Percentiles rank a stretch among this genome's conserved stretches.
These are phyloP conservation scores for Rosa chinensis DNA, from an alignment of 306 rosid species.

Conservation along the genomic window DNA sequence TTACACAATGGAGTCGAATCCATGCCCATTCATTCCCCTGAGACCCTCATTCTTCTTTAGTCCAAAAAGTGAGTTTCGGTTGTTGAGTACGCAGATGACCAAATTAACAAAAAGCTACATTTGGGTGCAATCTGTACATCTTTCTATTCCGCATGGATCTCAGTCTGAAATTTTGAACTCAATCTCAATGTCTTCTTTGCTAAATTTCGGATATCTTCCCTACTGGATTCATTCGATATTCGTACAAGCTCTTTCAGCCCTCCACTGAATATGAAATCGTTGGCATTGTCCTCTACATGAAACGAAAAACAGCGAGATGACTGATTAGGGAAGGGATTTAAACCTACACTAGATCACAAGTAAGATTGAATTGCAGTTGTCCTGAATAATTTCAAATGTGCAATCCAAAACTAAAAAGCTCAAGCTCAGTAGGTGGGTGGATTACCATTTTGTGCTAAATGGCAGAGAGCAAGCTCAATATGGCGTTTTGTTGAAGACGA, in stretches of 20 bases:
- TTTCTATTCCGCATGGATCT: conserved; percentile 27
- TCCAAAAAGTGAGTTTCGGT: neutral
- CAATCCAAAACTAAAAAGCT: neutral
- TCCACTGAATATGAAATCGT: conserved; percentile 44
- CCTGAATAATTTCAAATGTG: neutral
- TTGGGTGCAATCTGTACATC: neutral
- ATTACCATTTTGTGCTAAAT: conserved; percentile 72
- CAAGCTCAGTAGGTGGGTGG: neutral
- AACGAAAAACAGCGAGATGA: neutral
- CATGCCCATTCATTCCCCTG: neutral
- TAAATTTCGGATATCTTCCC: conserved; percentile 62
- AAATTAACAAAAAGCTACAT: neutral
- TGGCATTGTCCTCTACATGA: conserved; percentile 50
- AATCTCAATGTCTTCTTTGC: conserved; percentile 51
- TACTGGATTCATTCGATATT: conserved; percentile 48
- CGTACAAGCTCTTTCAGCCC: conserved; percentile 51
- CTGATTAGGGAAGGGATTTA: neutral
- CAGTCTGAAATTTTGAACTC: conserved; percentile 36
- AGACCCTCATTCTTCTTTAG: neutral
- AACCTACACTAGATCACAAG: neutral
- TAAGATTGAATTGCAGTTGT: neutral
- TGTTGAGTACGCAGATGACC: neutral
- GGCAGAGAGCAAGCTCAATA: conserved; percentile 66
- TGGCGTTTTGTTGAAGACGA: conserved; percentile 60
- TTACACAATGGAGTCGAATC: neutral